These are phyloP conservation scores for Epichloe sp. DNA, from an alignment of 2,329 filamentous ascomycete species.

Conservation along the genomic window DNA sequence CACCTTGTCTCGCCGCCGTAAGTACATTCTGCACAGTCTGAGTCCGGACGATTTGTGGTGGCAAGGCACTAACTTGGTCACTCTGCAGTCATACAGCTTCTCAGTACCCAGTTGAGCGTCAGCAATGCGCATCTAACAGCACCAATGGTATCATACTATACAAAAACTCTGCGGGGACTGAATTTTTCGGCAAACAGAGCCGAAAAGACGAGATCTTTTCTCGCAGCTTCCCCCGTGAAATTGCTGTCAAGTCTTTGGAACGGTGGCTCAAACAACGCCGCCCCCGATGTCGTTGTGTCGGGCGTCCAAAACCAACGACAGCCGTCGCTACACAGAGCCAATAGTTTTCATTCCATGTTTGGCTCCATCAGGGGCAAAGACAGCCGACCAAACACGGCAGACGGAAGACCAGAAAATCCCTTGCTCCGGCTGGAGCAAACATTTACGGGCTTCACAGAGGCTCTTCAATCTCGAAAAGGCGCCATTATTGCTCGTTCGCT, in stretches of 20 bases:
- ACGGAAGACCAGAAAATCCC: slow-evolving; percentile 47
- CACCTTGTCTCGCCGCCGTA: slow-evolving; percentile 61
- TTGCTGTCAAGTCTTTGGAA: slow-evolving; percentile 72
- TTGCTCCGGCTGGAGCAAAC: slow-evolving; percentile 70
- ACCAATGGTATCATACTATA: slow-evolving; percentile 63
- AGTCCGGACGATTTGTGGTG: background rate
- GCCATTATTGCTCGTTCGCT: slow-evolving; percentile 71
- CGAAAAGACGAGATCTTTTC: slow-evolving; percentile 54
- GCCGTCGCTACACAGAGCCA: slow-evolving; percentile 26
- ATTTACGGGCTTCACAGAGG: slow-evolving; percentile 69
- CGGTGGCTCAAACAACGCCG: slow-evolving; percentile 35
- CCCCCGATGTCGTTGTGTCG: slow-evolving; percentile 13
- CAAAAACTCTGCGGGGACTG: slow-evolving; percentile 61
- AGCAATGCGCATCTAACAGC: slow-evolving; percentile 51
- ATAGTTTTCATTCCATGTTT: slow-evolving; percentile 40
- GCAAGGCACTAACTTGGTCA: background rate
- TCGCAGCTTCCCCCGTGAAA: slow-evolving; percentile 80
- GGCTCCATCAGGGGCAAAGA: slow-evolving; percentile 39
- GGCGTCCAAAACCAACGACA: slow-evolving; percentile 28
- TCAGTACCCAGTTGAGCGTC: slow-evolving; percentile 56
- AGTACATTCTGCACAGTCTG: slow-evolving; percentile 17
- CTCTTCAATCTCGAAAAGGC: slow-evolving; percentile 72
- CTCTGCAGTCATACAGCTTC: slow-evolving; percentile 53
- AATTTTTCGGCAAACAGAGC: slow-evolving; percentile 44
- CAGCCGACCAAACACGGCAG: slow-evolving; percentile 25